A percentile compares a stretch with the other conserved stretches of the same genome.
These are phyloP conservation scores for Phaseolus coccineus DNA, from an alignment of 331 rosid species.

Conservation along the genomic window DNA sequence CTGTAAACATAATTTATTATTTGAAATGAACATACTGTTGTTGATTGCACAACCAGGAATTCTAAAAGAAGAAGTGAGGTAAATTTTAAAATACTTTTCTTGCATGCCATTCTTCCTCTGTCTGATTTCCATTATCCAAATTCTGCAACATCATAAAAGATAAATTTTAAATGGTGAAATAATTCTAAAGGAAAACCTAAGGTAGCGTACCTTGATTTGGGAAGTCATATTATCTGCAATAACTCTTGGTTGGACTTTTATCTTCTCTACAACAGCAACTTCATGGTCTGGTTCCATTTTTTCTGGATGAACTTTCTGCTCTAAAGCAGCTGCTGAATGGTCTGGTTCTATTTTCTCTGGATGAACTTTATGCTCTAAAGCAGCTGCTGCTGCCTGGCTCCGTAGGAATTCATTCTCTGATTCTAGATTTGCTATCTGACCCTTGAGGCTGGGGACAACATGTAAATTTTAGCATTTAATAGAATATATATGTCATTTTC, in stretches of 20 bases:
- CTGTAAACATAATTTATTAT: slow-evolving; percentile 49
- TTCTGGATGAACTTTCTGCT: slow-evolving; percentile 50
- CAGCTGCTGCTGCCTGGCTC: slow-evolving; percentile 48
- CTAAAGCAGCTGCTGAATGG: slow-evolving; percentile 43
- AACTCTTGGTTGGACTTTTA: slow-evolving; percentile 54
- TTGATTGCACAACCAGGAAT: background rate
- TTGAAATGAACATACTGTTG: slow-evolving; percentile 25
- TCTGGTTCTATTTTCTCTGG: slow-evolving; percentile 20
- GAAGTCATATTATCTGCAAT: slow-evolving; percentile 42
- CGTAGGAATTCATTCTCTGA: slow-evolving; percentile 72
- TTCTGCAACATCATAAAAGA: slow-evolving; percentile 51
- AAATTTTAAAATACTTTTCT: slow-evolving; percentile 55
- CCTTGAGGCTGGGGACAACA: slow-evolving; percentile 66
- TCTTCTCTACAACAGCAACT: background rate
- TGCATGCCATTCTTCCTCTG: slow-evolving; percentile 58
- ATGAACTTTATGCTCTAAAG: slow-evolving; percentile 37
- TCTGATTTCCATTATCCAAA: slow-evolving; percentile 61
- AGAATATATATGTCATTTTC: background rate
- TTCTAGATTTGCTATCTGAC: slow-evolving; percentile 64
- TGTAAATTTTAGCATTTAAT: slow-evolving; percentile 31
- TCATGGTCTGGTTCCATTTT: slow-evolving; percentile 42
- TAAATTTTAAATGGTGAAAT: slow-evolving; percentile 39
- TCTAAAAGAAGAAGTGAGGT: slow-evolving; percentile 16
- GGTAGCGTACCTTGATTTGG: slow-evolving; percentile 58
- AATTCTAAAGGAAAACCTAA: slow-evolving; percentile 3